Evolutionary conservation across 2,329 filamentous ascomycete genomes (phyloP).

Genomic region (Aspergillus tanneri): DNA sequence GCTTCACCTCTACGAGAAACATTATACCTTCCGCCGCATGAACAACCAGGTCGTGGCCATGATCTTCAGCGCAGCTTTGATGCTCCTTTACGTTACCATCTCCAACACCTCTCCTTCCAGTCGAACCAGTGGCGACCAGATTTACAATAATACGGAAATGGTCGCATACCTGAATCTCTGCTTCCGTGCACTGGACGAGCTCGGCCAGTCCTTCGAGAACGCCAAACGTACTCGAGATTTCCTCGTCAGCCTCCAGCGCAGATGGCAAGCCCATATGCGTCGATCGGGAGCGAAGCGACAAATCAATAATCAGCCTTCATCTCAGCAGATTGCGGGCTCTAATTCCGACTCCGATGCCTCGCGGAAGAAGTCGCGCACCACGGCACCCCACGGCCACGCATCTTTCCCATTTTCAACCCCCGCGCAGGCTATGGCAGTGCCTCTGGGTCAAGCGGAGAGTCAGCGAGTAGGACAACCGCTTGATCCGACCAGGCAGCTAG

Average conservation of each 20-base stretch:
- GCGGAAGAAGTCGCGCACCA: conserved; percentile 27
- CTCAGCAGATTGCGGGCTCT: conserved; percentile 11
- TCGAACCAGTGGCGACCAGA: conserved; percentile 22
- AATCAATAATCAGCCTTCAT: conserved; percentile 22
- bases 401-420: conserved; percentile 6
- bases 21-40: conserved; percentile 45
- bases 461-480: conserved; percentile 1
- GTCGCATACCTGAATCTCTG: conserved; percentile 41
- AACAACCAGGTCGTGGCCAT: conserved; percentile 48
- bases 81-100: conserved; percentile 40
- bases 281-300: conserved; percentile 34
- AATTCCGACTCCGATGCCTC: conserved; percentile 13
- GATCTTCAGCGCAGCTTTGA: conserved; percentile 46
- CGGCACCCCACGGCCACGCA: conserved; percentile 3
- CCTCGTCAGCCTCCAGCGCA: conserved; percentile 38
- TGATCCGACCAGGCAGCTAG: conserved; percentile 12
- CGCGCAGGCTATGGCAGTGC: background rate
- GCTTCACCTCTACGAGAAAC: conserved; percentile 42
- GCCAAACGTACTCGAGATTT: conserved; percentile 43
- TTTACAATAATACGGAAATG: conserved; percentile 32
- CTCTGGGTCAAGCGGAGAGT: conserved; percentile 8
- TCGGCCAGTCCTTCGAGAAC: conserved; percentile 43
- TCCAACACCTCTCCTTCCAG: conserved; percentile 30
- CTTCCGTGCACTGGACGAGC: conserved; percentile 44
- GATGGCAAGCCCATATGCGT: conserved; percentile 40